phyloP scores from a whole-genome alignment of 2,329 filamentous ascomycete genomes.

The Plenodomus biglobosus region DNA sequence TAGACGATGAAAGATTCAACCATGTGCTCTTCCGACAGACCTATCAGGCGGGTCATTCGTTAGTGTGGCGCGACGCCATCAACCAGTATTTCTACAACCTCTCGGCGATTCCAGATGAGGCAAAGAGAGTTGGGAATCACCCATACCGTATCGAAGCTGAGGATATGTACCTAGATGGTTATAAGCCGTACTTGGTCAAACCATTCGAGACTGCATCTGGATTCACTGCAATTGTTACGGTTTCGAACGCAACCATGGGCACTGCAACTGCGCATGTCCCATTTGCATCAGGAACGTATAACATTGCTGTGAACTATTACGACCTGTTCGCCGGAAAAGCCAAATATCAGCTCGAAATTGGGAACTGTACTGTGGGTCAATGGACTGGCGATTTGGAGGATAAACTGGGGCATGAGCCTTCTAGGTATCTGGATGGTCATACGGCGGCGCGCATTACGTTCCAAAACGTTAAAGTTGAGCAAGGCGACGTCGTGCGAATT shows the following conservation, averaged over 20 bases:
- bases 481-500: constrained; percentile 58
- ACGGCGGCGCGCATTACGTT: constrained; percentile 66
- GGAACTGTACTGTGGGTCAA: constrained; percentile 54
- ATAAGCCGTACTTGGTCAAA: constrained; percentile 55
- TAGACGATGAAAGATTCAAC: constrained; percentile 63
- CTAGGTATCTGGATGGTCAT: constrained; percentile 64
- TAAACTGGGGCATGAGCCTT: constrained; percentile 60
- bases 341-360: constrained; percentile 58
- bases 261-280: constrained; percentile 52
- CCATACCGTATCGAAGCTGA: constrained; percentile 70
- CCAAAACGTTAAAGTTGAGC: constrained; percentile 50
- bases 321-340: constrained; percentile 62
- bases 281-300: constrained; percentile 59
- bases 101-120: constrained; percentile 61
- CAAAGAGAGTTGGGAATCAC: constrained; percentile 60
- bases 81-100: constrained; percentile 64
- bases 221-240: constrained; percentile 58
- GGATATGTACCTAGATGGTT: constrained; percentile 62
- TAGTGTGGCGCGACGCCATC: constrained; percentile 71
- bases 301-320: constrained; percentile 68
- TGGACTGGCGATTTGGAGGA: constrained; percentile 66
- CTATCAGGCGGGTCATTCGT: constrained; percentile 69
- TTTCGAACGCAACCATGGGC: constrained; percentile 54
- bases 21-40: constrained; percentile 60
- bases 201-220: constrained; percentile 64